phyloP scores from a whole-genome alignment of 306 rosid species.

The Phaseolus lunatus region DNA sequence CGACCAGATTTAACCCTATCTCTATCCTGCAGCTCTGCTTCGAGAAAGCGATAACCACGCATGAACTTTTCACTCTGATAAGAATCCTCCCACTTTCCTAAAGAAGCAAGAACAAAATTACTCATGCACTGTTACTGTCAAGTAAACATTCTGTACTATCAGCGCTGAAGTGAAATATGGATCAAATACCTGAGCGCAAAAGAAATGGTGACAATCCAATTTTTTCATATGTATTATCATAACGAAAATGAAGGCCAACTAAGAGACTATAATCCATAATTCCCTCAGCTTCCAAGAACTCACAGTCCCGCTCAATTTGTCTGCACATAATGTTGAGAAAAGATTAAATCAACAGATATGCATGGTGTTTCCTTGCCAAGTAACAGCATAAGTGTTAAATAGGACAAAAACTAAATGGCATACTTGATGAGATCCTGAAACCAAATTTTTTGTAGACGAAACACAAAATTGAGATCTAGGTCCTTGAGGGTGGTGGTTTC shows the following conservation, averaged over 20 bases:
- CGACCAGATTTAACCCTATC: slow-evolving; percentile 89
- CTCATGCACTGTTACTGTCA: slow-evolving; percentile 5
- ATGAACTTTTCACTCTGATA: slow-evolving; percentile 87
- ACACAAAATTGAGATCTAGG: slow-evolving; percentile 91
- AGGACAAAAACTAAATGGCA: slow-evolving; percentile 33
- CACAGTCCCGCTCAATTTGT: slow-evolving; percentile 88
- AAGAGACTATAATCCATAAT: slow-evolving; percentile 99
- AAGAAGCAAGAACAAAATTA: slow-evolving; percentile 27
- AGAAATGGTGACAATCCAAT: slow-evolving; percentile 89
- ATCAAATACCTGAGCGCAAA: slow-evolving; percentile 80
- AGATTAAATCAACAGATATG: slow-evolving; percentile 40
- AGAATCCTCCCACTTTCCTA: slow-evolving; percentile 75
- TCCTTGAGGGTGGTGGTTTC: slow-evolving; percentile 98
- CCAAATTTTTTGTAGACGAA: slow-evolving; percentile 73
- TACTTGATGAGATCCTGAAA: slow-evolving; percentile 79
- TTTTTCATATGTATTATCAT: slow-evolving; percentile 74
- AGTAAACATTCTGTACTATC: neutral
- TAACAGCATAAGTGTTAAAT: neutral
- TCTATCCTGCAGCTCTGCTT: slow-evolving; percentile 95
- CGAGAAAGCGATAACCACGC: slow-evolving; percentile 96
- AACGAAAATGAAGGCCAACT: slow-evolving; percentile 94
- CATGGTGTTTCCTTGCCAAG: neutral
- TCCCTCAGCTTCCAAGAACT: slow-evolving; percentile 89
- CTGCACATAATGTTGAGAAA: slow-evolving; percentile 54
- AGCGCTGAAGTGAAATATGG: neutral